Conservation (phyloP, 805 yeast species). For the Ogataea minuta region DNA sequence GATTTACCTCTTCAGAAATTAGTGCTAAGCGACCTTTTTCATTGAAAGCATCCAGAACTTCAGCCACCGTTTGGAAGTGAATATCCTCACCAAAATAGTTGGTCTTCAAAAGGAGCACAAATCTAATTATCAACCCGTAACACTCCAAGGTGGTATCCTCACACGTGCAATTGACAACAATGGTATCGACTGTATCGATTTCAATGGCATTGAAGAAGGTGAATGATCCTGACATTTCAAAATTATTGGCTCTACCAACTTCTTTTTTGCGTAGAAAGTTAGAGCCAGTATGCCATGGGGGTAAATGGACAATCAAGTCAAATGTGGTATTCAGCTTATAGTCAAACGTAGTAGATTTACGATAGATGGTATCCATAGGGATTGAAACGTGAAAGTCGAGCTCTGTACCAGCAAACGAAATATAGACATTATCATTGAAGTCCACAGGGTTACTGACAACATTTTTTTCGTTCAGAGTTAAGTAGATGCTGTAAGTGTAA, state of each 20-base stretch:
- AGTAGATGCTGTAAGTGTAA: conserved; percentile 52
- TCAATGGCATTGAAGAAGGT: conserved; percentile 58
- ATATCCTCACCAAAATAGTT: conserved; percentile 87
- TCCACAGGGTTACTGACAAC: conserved; percentile 88
- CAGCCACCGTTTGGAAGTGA: conserved; percentile 86
- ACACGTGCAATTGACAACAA: conserved; percentile 63
- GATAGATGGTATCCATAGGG: conserved; percentile 57
- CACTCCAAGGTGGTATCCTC: conserved; percentile 65
- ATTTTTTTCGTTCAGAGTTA: conserved; percentile 85
- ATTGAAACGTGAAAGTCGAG: conserved; percentile 47
- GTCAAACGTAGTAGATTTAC: conserved; percentile 49
- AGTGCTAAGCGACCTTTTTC: background rate
- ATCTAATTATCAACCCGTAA: conserved; percentile 77
- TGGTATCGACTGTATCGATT: conserved; percentile 65
- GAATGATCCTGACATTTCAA: conserved; percentile 63
- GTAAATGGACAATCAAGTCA: conserved; percentile 66
- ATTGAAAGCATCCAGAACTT: conserved; percentile 47
- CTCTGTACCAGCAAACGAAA: conserved; percentile 67
- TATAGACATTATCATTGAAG: conserved; percentile 71
- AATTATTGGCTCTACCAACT: conserved; percentile 67
- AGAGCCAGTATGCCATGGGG: conserved; percentile 88
- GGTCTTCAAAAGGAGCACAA: conserved; percentile 71
- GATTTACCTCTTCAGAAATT: background rate
- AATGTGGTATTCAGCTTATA: conserved; percentile 59
- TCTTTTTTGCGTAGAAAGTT: conserved; percentile 62